Base-by-base conservation (phyloP, 1,139 yeast genomes). In the Sugiyamaella grinbergsii region DNA sequence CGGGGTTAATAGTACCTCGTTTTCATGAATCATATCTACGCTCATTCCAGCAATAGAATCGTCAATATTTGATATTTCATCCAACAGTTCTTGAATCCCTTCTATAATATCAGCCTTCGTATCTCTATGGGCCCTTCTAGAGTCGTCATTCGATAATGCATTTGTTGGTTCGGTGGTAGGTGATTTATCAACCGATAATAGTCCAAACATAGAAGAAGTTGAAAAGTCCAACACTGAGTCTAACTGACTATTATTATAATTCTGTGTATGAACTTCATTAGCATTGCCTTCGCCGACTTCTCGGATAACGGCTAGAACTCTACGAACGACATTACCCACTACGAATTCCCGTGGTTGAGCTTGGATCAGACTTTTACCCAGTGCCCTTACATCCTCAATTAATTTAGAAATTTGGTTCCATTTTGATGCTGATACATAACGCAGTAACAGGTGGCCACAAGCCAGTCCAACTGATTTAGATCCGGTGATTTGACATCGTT, bases 1-100 rank as follows among this genome's bases (percentile, higher is more conserved):
- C 8, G 98, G 97, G 0, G 97, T 89, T 51, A 94, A 75, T 48
- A 94, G 73, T 20, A 91, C 81, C 69, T 94, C 98, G 65, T 90
- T 87, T 62, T 93, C 98, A 68, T 93, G 98, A 65, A 94, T 89
- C 73, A 93, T 78, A 66, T 94, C 98, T 37, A 85, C 84, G 18
- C 96, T 85, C 83, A 90, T 85, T 54, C 83, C 81, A 66, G 91
- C 95, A 45, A 94, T 83, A 54, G 93, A 93, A 61, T 91, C 98
- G 64, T 90, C 93, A 40, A 88, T 87, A 61, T 86, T 86, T 37
- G 86, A 78, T 53, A 94, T 87, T 69, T 94, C 99, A 69, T 93
- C 98, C 52, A 90, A 83, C 54, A 94, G 77, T 62, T 90, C 97
- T 65, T 90, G 85, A 56, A 94, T 91, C 3, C 96, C 97, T 69